Evolutionary conservation across 805 yeast species (phyloP).

Genomic region (Wilhelminamyces savonicus): DNA sequence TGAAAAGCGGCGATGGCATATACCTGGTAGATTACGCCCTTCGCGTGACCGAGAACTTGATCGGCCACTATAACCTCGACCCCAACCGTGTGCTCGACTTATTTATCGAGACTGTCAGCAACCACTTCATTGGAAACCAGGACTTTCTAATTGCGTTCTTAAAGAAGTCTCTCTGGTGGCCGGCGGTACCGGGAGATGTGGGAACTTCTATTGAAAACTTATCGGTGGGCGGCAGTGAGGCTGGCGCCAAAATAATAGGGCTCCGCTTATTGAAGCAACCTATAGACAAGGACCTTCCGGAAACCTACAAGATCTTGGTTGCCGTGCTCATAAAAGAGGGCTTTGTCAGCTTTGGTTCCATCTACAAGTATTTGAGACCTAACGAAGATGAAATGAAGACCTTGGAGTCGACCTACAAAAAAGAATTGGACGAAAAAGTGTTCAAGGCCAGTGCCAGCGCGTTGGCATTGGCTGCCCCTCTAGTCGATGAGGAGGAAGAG

Average conservation of each 20-base stretch:
- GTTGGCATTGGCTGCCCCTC: slow-evolving; percentile 81
- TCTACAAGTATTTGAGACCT: slow-evolving; percentile 56
- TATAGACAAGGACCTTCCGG: slow-evolving; percentile 30
- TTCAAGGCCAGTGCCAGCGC: slow-evolving; percentile 67
- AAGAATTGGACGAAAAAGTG: slow-evolving; percentile 47
- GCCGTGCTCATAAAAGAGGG: slow-evolving; percentile 60
- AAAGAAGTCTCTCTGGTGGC: slow-evolving; percentile 65
- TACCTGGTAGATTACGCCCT: slow-evolving; percentile 39
- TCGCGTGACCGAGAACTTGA: slow-evolving; percentile 47
- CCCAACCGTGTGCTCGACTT: slow-evolving; percentile 64
- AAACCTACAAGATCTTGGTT: slow-evolving; percentile 38
- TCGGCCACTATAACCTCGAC: slow-evolving; percentile 74
- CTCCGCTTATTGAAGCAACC: slow-evolving; percentile 30
- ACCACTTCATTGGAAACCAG: slow-evolving; percentile 38
- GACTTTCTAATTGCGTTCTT: slow-evolving; percentile 45
- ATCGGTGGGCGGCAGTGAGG: slow-evolving; percentile 46
- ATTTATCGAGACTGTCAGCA: slow-evolving; percentile 46
- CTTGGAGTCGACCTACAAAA: slow-evolving; percentile 40
- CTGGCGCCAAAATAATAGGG: slow-evolving; percentile 51
- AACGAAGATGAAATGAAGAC: slow-evolving; percentile 38
- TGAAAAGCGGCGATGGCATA: slow-evolving; percentile 32
- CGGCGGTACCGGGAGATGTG: slow-evolving; percentile 28
- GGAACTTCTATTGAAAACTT: slow-evolving; percentile 24
- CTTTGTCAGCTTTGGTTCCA: slow-evolving; percentile 54
- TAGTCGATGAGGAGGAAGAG: slow-evolving; percentile 60